Evolutionary conservation across 352 stramenopile genomes (phyloP).

Genomic region (Peronospora belbahrii): DNA sequence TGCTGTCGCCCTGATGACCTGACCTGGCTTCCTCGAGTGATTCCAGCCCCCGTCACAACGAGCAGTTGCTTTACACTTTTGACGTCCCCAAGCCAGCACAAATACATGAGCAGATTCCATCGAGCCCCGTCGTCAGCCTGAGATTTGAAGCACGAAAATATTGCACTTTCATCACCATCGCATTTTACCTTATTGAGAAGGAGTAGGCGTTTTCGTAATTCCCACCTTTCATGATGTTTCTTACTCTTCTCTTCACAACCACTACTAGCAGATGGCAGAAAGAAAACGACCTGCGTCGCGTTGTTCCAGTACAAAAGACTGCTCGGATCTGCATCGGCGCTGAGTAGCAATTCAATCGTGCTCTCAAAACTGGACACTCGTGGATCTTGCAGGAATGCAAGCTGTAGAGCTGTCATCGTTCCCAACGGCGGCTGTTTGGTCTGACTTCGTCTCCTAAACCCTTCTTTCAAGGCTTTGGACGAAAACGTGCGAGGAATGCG

Average conservation of each 20-base stretch:
- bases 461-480: conserved; percentile 14
- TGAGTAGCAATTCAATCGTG: conserved; percentile 35
- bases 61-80: conserved; percentile 31
- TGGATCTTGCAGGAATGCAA: conserved; percentile 36
- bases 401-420: conserved; percentile 39
- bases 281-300: conserved; percentile 41
- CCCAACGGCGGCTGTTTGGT: conserved; percentile 12
- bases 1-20: conserved; percentile 23
- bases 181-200: conserved; percentile 24
- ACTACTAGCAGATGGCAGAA: not conserved
- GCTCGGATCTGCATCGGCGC: conserved; percentile 32
- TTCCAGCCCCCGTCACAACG: conserved; percentile 10
- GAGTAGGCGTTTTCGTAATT: conserved; percentile 26
- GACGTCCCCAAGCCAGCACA: conserved; percentile 43
- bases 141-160: conserved; percentile 22
- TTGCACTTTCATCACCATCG: conserved; percentile 14
- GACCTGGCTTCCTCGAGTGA: conserved; percentile 9
- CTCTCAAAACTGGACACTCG: conserved; percentile 26
- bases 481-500: conserved; percentile 19
- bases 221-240: conserved; percentile 15
- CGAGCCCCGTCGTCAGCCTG: conserved; percentile 34
- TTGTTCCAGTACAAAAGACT: conserved; percentile 54
- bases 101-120: conserved; percentile 71
- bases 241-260: conserved; percentile 18
- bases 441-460: conserved; percentile 7